Evolutionary conservation across 352 stramenopile genomes (phyloP), one percentile per base, ranked within the genome.

Genomic region (Blastocystis sp.): DNA sequence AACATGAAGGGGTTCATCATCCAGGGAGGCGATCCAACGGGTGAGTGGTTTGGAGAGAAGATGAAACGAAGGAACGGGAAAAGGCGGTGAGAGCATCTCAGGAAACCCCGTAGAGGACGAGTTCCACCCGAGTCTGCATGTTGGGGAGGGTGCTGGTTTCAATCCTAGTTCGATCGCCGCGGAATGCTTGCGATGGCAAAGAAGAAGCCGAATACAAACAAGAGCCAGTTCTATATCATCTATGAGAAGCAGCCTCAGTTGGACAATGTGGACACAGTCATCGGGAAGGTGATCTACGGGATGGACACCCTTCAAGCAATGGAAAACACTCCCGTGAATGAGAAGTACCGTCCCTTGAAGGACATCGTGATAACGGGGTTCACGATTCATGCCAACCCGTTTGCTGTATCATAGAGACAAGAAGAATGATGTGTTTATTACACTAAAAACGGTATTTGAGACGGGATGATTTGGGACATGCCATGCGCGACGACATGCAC

Each of bases 321-420:
- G 89, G 96, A 99, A 91, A 95, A 97, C 89, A 89, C 95, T 21
- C 94, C 94, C 2, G 94, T 98, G 34, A 93, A 91, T 90, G 90
- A 92, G 67, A 97, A 97, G 90, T 92, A 95, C 90, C 93, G 92
- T 2, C 94, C 94, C 40, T 71, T 94, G 23, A 95, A 93, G 78
- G 94, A 97, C 40, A 96, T 97, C 69, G 79, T 92, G 41, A 92
- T 97, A 80, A 91, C 95, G 74, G 91, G 78, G 56, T 89, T 97
- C 80, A 96, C 92, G 28, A 95, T 97, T 89, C 94, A 97, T 90
- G 94, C 94, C 43, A 97, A 97, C 89, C 94, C 94, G 4, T 92
- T 97, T 62, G 94, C 94, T 38, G 1, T 34, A 28, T 88, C 41
- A 89, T 34, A 34, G 28, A 34, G 28, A 34, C 28, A 34, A 34